These are phyloP conservation scores for Boletus barrowsii DNA, from an alignment of 768 basidiomycete species.

Conservation along the genomic window DNA sequence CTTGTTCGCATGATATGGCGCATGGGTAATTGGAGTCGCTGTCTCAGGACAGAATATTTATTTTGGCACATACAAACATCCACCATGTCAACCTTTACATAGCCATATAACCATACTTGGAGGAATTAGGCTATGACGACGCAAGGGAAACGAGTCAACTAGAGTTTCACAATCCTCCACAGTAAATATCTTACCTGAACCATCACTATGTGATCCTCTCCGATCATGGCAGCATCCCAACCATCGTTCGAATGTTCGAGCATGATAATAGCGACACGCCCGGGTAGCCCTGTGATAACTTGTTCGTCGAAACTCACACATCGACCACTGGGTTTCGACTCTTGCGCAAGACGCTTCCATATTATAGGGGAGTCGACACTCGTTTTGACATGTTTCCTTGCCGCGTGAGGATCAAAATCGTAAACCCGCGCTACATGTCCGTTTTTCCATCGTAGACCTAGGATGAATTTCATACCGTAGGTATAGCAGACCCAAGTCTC, in stretches of 20 bases:
- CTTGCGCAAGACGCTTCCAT: conserved; percentile 19
- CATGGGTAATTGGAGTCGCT: neutral
- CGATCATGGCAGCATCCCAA: conserved; percentile 35
- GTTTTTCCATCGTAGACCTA: conserved; percentile 20
- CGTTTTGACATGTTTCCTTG: conserved; percentile 13
- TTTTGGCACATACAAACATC: neutral
- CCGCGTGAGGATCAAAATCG: conserved; percentile 33
- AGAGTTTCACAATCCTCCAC: neutral
- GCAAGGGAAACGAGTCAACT: neutral
- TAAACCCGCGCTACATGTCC: conserved; percentile 23
- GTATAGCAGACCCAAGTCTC: conserved; percentile 36
- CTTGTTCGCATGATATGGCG: neutral
- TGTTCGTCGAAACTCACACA: conserved; percentile 19
- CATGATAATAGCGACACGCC: conserved; percentile 19
- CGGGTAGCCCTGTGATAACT: conserved; percentile 29
- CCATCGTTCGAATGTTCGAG: conserved; percentile 13
- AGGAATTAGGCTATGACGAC: conserved; percentile 6
- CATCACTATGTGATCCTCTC: conserved; percentile 35
- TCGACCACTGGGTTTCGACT: conserved; percentile 5
- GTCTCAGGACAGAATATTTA: neutral
- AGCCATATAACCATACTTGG: conserved; percentile 26
- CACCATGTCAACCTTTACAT: conserved; percentile 16
- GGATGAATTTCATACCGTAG: conserved; percentile 34
- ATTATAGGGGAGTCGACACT: conserved; percentile 3
- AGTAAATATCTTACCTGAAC: conserved; percentile 26